Conservation (phyloP, 2,329 filamentous ascomycete genomes). For the Clonostachys sp. region DNA sequence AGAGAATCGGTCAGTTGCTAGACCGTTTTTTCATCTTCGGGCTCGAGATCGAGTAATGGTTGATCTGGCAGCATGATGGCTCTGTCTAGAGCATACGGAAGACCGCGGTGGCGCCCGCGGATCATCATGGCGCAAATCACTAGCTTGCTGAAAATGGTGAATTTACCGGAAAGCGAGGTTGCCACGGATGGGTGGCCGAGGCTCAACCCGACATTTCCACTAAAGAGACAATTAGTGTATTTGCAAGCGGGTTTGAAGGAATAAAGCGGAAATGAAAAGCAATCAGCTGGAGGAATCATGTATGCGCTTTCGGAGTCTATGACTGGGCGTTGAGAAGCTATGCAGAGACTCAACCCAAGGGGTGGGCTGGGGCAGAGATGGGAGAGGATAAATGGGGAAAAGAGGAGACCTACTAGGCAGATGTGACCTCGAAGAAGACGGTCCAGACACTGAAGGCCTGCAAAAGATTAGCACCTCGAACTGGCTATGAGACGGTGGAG, state of each 20-base stretch:
- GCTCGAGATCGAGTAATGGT: neutral
- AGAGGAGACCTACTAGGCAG: conserved; percentile 3
- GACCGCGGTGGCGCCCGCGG: conserved; percentile 25
- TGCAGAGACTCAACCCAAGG: too few relatives aligned
- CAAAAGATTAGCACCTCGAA: too few relatives aligned
- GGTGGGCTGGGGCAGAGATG: too few relatives aligned
- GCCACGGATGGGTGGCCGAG: conserved; percentile 21
- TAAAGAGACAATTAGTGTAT: conserved; percentile 4
- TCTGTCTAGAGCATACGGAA: conserved; percentile 25
- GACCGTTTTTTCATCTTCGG: neutral
- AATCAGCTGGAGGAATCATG: too few relatives aligned
- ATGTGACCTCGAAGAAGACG: conserved; percentile 4
- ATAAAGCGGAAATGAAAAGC: too few relatives aligned
- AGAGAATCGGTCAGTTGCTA: too few relatives aligned
- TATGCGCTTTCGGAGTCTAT: too few relatives aligned
- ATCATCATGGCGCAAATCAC: conserved; percentile 30
- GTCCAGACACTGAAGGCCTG: conserved; percentile 3
- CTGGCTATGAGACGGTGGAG: neutral
- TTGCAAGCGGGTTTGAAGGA: too few relatives aligned
- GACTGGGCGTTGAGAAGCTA: too few relatives aligned
- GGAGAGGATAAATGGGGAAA: neutral
- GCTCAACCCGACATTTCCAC: conserved; percentile 27
- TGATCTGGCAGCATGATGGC: conserved; percentile 20
- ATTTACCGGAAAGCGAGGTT: conserved; percentile 21
- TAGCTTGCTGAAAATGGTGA: conserved; percentile 24